Evolutionary conservation across 192 early-diverging fungal species (phyloP), one percentile per base, ranked within the genome.

Genomic region (Umbelopsis vinacea): DNA sequence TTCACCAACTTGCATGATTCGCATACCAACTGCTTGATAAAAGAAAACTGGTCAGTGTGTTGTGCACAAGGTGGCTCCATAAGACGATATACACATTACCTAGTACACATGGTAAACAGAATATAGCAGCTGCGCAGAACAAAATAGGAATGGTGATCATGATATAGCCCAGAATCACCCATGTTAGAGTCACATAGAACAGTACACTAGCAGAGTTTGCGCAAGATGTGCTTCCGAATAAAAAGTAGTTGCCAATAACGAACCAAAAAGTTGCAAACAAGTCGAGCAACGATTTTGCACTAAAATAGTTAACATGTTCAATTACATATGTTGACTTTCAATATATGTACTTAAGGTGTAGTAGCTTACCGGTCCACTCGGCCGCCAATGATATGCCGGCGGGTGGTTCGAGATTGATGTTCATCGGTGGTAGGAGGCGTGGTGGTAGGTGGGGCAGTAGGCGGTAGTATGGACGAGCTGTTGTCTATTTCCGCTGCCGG

Each of bases 111-210:
- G 88, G 83, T 45, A 92, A 68, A 81, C 90, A 90, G 40, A 92
- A 77, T n/a, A 91, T 82, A 14, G 90, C 81, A 6, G 88, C 82
- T 11, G 86, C 43, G 69, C 89, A 86, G 14, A 91, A 53, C 9
- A 90, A 29, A 48, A 89, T 68, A 1, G 91, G 90, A 11, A 92
- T 76, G 10, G 84, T 69, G 38, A 94, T 82, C 35, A 92, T 83
- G 35, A 91, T 63, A 46, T 92, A 94, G 7, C 92, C 91, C 19
- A 92, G 66, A 6, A 89, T 69, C 47, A 93, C 83, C 83, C 89
- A 90, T 52, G 85, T 77, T 19, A 93, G 75, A 11, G 88, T 82
- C 2, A 83, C 72, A 46, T 89, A 88, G 69, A 89, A 92, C 11
- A 93, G 74, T 45, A 75, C 72, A 4, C 89, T 89, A 43, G 91